A percentile compares a stretch with the other conserved stretches of the same genome.
These are phyloP conservation scores for Clohesyomyces aquaticus DNA, from an alignment of 495 filamentous ascomycete species.

Conservation along the genomic window DNA sequence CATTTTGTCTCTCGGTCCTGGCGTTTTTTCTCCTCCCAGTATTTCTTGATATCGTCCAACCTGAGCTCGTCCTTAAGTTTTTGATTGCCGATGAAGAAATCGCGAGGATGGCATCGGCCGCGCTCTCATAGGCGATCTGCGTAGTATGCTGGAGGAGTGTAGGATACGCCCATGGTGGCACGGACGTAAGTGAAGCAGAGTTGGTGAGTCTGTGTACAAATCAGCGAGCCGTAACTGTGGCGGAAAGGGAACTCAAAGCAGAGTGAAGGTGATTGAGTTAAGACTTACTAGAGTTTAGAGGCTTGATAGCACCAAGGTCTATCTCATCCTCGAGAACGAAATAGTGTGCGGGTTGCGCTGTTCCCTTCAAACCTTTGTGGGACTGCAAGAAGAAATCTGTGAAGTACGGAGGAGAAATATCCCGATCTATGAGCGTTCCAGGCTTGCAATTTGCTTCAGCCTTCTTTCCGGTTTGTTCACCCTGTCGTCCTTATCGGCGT, in stretches of 20 bases:
- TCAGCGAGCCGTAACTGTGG: too few relatives aligned
- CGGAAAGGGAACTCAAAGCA: too few relatives aligned
- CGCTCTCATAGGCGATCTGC: slow-evolving; percentile 47
- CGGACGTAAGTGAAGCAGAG: slow-evolving; percentile 43
- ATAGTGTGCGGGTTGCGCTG: slow-evolving; percentile 28
- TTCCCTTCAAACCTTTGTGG: slow-evolving; percentile 18
- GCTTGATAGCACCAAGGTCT: too few relatives aligned
- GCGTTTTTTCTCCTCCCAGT: too few relatives aligned
- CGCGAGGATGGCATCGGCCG: slow-evolving; percentile 39
- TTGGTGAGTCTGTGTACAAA: slow-evolving; percentile 35
- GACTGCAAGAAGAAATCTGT: slow-evolving; percentile 23
- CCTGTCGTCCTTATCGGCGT: not conserved
- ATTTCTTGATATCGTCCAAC: too few relatives aligned
- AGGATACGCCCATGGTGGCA: slow-evolving; percentile 41
- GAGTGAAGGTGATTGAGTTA: too few relatives aligned
- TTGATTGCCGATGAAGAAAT: too few relatives aligned
- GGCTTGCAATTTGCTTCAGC: not conserved
- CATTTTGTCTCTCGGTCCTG: too few relatives aligned
- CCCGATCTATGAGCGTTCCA: slow-evolving; percentile 6
- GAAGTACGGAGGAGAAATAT: slow-evolving; percentile 12
- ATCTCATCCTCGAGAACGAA: slow-evolving; percentile 20
- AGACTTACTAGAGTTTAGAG: too few relatives aligned
- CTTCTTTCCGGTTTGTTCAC: too few relatives aligned
- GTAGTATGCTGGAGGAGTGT: slow-evolving; percentile 43
- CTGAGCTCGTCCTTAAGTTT: too few relatives aligned